Conservation (phyloP, 495 filamentous ascomycete genomes). For the Trichocladium uniseriatum region DNA sequence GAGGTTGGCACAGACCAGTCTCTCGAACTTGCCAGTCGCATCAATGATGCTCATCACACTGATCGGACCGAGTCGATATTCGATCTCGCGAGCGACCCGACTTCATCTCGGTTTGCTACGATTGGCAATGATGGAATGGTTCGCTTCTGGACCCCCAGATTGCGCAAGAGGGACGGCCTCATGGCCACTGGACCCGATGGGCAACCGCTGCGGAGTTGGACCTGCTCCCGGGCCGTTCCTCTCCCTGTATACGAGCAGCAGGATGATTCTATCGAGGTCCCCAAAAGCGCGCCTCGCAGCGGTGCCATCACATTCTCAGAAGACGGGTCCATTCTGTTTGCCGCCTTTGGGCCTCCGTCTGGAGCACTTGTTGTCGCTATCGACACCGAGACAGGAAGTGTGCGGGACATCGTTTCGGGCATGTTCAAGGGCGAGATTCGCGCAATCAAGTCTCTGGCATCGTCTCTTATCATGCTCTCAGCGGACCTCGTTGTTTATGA, state of each 20-base stretch:
- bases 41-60: conserved; percentile 70
- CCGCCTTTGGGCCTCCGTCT: conserved; percentile 33
- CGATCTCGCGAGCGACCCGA: conserved; percentile 59
- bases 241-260: conserved; percentile 38
- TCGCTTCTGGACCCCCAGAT: conserved; percentile 66
- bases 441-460: conserved; percentile 49
- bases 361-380: conserved; percentile 47
- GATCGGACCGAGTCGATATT: conserved; percentile 49
- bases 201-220: conserved; percentile 57
- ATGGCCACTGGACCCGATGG: conserved; percentile 45
- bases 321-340: conserved; percentile 80
- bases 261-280: conserved; percentile 21
- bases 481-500: conserved; percentile 58
- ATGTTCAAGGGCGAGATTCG: conserved; percentile 46
- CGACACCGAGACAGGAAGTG: conserved; percentile 46
- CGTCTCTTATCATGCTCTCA: conserved; percentile 53
- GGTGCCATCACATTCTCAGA: conserved; percentile 64
- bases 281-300: conserved; percentile 18
- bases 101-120: conserved; percentile 62
- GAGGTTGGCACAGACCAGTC: conserved; percentile 51
- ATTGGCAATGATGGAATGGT: conserved; percentile 70
- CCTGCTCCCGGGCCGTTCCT: conserved; percentile 51
- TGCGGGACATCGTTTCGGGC: conserved; percentile 45
- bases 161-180: conserved; percentile 53
- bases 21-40: conserved; percentile 69